A percentile compares a stretch with the other conserved stretches of the same genome.
Conservation (phyloP, 2,329 filamentous ascomycete species). For the Ophiostoma piceae region DNA sequence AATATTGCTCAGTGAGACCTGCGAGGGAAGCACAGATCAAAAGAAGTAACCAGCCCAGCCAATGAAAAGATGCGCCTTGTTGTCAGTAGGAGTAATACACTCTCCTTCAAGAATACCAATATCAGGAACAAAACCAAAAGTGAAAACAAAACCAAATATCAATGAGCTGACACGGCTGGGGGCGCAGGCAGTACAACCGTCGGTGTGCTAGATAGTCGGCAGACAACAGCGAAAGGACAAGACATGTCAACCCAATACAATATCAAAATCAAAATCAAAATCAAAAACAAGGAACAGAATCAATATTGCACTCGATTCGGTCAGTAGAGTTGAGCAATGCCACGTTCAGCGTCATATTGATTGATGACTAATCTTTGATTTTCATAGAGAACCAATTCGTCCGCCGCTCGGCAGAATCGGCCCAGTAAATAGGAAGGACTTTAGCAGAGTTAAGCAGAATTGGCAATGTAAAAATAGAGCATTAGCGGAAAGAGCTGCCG, state of each 20-base stretch:
- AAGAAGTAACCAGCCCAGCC: conserved; percentile 7
- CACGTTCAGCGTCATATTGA: background rate
- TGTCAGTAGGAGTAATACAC: no score
- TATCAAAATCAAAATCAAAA: background rate
- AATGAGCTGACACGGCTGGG: background rate
- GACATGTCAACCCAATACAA: no score
- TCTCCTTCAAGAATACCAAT: no score
- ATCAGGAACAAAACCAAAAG: background rate
- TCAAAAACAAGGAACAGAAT: background rate
- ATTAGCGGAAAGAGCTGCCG: background rate
- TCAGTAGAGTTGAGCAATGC: conserved; percentile 2
- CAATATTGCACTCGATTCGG: background rate
- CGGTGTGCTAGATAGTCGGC: background rate
- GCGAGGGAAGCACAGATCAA: background rate
- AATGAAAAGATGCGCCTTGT: background rate
- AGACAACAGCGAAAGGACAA: background rate
- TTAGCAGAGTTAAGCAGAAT: background rate
- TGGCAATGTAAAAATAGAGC: background rate
- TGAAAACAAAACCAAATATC: background rate
- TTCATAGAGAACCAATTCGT: background rate
- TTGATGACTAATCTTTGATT: background rate
- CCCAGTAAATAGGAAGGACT: background rate
- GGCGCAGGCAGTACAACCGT: background rate
- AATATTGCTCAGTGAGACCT: background rate
- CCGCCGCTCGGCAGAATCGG: background rate